Conservation (phyloP, 805 yeast genomes). For the Nakazawaea populi region DNA sequence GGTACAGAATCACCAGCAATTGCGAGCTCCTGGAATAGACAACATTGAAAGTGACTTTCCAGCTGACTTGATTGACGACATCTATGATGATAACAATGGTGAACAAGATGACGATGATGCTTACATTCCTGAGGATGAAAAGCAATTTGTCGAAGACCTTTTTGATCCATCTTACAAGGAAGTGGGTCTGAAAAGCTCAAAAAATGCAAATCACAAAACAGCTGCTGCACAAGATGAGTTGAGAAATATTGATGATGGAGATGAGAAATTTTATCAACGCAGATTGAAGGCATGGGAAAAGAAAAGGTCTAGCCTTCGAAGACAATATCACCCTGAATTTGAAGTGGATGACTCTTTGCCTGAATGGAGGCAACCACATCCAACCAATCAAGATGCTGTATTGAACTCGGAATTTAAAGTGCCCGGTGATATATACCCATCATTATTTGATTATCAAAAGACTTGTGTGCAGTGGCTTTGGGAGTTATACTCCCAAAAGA, state of each 20-base stretch:
- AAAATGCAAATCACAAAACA: neutral
- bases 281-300: constrained; percentile 58
- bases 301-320: constrained; percentile 41
- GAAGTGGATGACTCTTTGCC: constrained; percentile 23
- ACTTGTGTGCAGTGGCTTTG: constrained; percentile 98
- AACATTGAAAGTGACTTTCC: constrained; percentile 7
- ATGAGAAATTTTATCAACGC: constrained; percentile 54
- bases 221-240: constrained; percentile 24
- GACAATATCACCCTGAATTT: constrained; percentile 21
- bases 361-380: constrained; percentile 79
- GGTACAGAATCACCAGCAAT: constrained; percentile 31
- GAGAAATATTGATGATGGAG: constrained; percentile 72
- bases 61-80: constrained; percentile 15
- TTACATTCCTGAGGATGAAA: neutral
- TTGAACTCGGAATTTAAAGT: constrained; percentile 63
- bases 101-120: constrained; percentile 9
- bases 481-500: constrained; percentile 82
- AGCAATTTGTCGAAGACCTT: neutral
- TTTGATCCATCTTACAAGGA: constrained; percentile 11
- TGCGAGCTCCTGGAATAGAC: constrained; percentile 46
- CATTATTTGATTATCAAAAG: constrained; percentile 87
- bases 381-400: constrained; percentile 66
- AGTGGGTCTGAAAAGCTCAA: constrained; percentile 4
- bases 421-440: constrained; percentile 88
- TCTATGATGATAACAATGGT: constrained; percentile 14